phyloP scores from a whole-genome alignment of 371 early-diverging fungal genomes.

The Circinella minor region DNA sequence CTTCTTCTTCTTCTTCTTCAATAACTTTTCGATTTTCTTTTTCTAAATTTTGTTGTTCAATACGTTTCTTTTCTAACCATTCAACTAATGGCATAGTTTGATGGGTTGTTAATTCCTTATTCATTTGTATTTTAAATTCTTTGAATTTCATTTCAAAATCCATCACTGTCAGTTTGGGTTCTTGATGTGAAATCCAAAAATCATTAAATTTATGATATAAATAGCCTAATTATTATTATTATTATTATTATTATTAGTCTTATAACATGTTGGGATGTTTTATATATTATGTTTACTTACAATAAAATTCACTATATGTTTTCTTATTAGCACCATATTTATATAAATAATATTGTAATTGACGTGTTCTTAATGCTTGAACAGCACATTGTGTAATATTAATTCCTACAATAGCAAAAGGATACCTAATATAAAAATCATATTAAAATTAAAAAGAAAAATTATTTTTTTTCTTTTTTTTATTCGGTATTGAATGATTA shows the following conservation, averaged over 20 bases:
- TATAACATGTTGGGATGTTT: no score
- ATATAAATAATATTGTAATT: constrained; percentile 70
- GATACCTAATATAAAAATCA: constrained; percentile 75
- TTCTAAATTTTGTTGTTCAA: not conserved
- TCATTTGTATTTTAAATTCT: constrained; percentile 56
- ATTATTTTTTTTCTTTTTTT: no score
- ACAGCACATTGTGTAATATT: constrained; percentile 76
- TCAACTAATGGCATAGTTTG: constrained; percentile 23
- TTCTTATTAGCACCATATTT: constrained; percentile 57
- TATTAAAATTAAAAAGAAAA: constrained; percentile 3
- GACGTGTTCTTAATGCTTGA: constrained; percentile 64
- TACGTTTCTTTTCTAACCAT: constrained; percentile 2
- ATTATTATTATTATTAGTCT: no score
- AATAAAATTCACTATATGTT: constrained; percentile 73
- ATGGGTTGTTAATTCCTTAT: constrained; percentile 45
- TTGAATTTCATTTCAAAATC: constrained; percentile 74
- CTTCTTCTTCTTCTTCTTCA: constrained; percentile 2
- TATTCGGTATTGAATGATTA: no score
- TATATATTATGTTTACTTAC: constrained; percentile 40
- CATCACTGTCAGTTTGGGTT: constrained; percentile 68
- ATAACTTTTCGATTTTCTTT: not conserved
- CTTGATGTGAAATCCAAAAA: constrained; percentile 65
- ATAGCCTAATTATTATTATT: constrained; percentile 50
- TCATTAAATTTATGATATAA: constrained; percentile 72
- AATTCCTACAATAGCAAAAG: constrained; percentile 86